Evolutionary conservation across 1,284 basidiomycete genomes (phyloP), one percentile per base, ranked within the genome.

Genomic region (Leucoagaricus sp.): DNA sequence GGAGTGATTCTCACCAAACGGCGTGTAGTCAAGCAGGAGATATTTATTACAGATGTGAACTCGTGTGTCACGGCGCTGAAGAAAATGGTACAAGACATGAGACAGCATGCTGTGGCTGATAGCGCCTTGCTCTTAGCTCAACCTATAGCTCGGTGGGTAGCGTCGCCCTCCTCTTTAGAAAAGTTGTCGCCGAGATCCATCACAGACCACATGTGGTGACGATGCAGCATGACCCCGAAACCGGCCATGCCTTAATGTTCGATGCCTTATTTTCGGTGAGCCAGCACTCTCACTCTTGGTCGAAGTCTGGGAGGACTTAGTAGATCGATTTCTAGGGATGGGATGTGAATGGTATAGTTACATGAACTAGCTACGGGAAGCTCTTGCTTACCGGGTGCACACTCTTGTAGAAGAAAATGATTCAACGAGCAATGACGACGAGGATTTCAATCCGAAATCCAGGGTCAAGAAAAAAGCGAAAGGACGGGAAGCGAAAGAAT

Each of bases 21-120:
- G 7, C 19, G 15, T 36, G n/a, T 61, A 92, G 90, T 91, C 59
- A 93, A 93, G 68, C 88, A 93, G 72, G 91, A 93, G 54, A 85
- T 93, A 8, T 85, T 93, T 61, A 70, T 88, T 62, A 78, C 82
- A n/a, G 90, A 93, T 65, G 86, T 91, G n/a, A 84, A 84, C 28
- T 80, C 77, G n/a, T 91, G 88, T 63, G 89, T 85, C 55, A 76
- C 83, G 45, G 80, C 87, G 6, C 73, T 93, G 51, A 92, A 89
- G 73, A 90, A 87, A 65, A 82, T 87, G 7, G 79, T 89, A 6
- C 80, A 85, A 58, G 87, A 91, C 41, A 63, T 87, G 51, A 78
- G 80, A 56, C 72, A 52, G 15, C 17, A 46, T 9, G 10, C 42
- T 12, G 25, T 29, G 6, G 42, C 42, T 15, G 49, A 79, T 49